Percentiles rank a stretch among this genome's conserved stretches.
These are phyloP conservation scores for Cryphonectria japonica DNA, from an alignment of 2,329 filamentous ascomycete species.

Conservation along the genomic window DNA sequence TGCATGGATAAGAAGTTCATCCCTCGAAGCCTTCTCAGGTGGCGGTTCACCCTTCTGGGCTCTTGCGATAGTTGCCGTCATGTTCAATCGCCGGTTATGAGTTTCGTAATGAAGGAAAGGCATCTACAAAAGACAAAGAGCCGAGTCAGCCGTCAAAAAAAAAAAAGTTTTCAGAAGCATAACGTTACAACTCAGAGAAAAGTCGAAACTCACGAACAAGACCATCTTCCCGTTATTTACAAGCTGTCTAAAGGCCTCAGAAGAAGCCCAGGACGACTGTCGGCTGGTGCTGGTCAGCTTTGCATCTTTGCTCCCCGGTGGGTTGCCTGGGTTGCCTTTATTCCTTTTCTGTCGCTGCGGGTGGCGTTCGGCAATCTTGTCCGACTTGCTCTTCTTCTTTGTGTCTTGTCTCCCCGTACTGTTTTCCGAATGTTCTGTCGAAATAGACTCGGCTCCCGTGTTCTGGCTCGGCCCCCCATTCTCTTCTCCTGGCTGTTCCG, in stretches of 20 bases:
- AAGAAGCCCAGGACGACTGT: conserved; percentile 30
- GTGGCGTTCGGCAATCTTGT: conserved; percentile 43
- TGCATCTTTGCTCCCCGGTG: conserved; percentile 40
- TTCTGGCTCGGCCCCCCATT: not conserved
- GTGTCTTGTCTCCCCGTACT: conserved; percentile 33
- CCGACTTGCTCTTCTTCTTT: conserved; percentile 44
- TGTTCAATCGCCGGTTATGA: conserved; percentile 54
- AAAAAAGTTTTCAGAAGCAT: conserved; percentile 31
- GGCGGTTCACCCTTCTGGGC: conserved; percentile 39
- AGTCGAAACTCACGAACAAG: conserved; percentile 39
- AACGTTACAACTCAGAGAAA: not conserved
- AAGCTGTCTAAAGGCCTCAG: conserved; percentile 37
- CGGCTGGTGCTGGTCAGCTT: conserved; percentile 30
- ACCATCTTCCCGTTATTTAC: conserved; percentile 38
- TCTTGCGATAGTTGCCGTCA: conserved; percentile 56
- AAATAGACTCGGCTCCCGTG: conserved; percentile 20
- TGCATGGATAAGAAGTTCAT: conserved; percentile 52
- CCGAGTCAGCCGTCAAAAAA: conserved; percentile 31
- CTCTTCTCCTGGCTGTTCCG: conserved; percentile 30
- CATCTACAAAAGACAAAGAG: conserved; percentile 51
- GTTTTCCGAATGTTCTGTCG: conserved; percentile 31
- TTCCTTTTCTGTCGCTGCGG: conserved; percentile 39
- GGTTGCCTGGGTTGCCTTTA: conserved; percentile 43
- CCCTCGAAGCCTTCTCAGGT: conserved; percentile 37
- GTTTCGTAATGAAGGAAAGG: conserved; percentile 70